Evolutionary conservation across 2,329 filamentous ascomycete species (phyloP).

Genomic region (Dryadomyces quercus-mongolicae): DNA sequence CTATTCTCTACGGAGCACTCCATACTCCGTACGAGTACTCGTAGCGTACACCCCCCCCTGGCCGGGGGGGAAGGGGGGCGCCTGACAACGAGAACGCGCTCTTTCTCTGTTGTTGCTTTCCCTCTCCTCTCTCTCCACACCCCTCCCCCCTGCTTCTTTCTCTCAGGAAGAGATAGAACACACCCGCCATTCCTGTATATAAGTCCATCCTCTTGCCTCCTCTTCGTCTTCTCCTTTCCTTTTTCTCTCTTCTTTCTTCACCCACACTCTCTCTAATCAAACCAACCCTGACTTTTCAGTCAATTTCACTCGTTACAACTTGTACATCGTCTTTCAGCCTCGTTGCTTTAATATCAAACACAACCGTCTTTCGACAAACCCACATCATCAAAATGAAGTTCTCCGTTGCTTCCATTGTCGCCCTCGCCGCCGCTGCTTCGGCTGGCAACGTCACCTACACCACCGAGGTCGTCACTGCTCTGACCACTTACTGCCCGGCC

Average conservation of each 20-base stretch:
- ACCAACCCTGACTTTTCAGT: slow-evolving; percentile 41
- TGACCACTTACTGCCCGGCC: slow-evolving; percentile 62
- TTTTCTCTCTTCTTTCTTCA: slow-evolving; percentile 28
- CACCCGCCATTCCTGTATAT: slow-evolving; percentile 9
- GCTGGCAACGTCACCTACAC: slow-evolving; percentile 37
- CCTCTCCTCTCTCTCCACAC: background rate
- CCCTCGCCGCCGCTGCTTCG: slow-evolving; percentile 35
- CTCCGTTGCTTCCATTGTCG: slow-evolving; percentile 39
- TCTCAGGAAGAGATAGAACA: background rate
- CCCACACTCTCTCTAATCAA: slow-evolving; percentile 36
- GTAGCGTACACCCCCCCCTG: too few species aligned
- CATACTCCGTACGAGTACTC: background rate
- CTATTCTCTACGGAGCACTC: too few species aligned
- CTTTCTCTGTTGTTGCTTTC: background rate
- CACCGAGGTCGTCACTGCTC: slow-evolving; percentile 54
- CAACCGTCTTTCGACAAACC: slow-evolving; percentile 24
- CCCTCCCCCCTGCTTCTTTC: background rate
- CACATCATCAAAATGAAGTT: slow-evolving; percentile 52
- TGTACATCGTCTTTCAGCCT: slow-evolving; percentile 15
- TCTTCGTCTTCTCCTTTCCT: slow-evolving; percentile 21
- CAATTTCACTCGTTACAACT: slow-evolving; percentile 44
- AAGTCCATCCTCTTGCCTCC: slow-evolving; percentile 14
- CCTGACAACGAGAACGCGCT: too few species aligned
- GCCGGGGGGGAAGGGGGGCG: too few species aligned
- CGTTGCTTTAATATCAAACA: slow-evolving; percentile 14